Conservation (phyloP, 1,284 basidiomycete species). For the Polyporus tsugae region DNA sequence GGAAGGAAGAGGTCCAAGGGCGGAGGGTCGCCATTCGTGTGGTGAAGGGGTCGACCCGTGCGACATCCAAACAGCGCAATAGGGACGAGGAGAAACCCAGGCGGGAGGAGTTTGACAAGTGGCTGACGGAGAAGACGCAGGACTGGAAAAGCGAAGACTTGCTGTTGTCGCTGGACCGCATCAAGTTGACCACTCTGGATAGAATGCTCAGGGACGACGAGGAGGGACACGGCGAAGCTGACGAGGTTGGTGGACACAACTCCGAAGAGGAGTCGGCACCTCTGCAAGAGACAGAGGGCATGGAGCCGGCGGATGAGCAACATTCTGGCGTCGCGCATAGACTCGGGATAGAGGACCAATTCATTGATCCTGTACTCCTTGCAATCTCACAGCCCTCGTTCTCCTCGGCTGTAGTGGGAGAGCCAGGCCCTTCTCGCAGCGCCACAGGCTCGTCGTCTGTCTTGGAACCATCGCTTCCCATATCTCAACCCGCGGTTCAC, state of each 20-base stretch:
- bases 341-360: slow-evolving; percentile 28
- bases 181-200: slow-evolving; percentile 56
- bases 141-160: slow-evolving; percentile 48
- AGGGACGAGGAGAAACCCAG: slow-evolving; percentile 39
- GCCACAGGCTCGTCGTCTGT: not conserved
- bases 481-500: not conserved
- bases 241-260: not conserved
- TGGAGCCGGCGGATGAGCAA: not conserved
- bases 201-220: slow-evolving; percentile 52
- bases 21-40: slow-evolving; percentile 30
- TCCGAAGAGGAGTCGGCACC: not conserved
- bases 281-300: not conserved
- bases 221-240: slow-evolving; percentile 23
- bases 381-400: slow-evolving; percentile 27
- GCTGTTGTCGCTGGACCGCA: slow-evolving; percentile 46
- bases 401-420: not conserved
- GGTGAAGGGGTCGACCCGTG: slow-evolving; percentile 30
- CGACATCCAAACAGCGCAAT: slow-evolving; percentile 34
- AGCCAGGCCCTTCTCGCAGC: not conserved
- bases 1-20: slow-evolving; percentile 33
- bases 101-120: slow-evolving; percentile 36
- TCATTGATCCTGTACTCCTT: slow-evolving; percentile 42
- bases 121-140: slow-evolving; percentile 36
- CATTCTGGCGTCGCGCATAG: not conserved
- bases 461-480: not conserved